A percentile compares a stretch with the other conserved stretches of the same genome.
phyloP scores from a whole-genome alignment of 2,329 filamentous ascomycete species.

The Ophiostoma ulmi region DNA sequence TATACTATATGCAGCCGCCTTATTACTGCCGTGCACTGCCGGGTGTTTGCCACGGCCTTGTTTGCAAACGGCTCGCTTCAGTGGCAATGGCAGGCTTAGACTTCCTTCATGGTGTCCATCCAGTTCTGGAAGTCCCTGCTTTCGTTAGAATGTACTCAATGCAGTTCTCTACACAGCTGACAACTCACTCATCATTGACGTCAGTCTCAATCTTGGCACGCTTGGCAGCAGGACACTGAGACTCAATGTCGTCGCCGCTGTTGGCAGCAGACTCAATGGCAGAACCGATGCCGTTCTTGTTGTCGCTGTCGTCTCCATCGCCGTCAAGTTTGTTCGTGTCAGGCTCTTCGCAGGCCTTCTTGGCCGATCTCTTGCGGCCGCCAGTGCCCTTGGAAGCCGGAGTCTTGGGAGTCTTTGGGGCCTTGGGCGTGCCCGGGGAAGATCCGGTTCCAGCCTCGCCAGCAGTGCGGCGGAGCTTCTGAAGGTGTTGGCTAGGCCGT shows the following conservation, averaged over 20 bases:
- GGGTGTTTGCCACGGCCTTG: not conserved
- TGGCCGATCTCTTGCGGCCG: constrained; percentile 15
- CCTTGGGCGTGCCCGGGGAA: not conserved
- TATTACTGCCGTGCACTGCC: too few relatives aligned
- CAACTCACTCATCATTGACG: not conserved
- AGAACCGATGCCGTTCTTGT: not conserved
- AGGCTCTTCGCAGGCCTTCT: constrained; percentile 11
- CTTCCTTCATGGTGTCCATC: not conserved
- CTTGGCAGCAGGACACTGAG: not conserved
- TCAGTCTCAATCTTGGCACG: not conserved
- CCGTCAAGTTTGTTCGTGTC: constrained; percentile 12
- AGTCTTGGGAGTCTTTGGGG: constrained; percentile 10
- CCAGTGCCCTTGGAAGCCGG: constrained; percentile 25
- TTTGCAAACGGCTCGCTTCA: not conserved
- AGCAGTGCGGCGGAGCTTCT: not conserved
- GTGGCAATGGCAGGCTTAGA: not conserved
- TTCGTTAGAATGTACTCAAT: not conserved
- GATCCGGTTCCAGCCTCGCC: not conserved
- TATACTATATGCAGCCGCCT: too few relatives aligned
- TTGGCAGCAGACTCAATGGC: too few relatives aligned
- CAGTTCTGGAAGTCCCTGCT: not conserved
- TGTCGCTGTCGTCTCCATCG: not conserved
- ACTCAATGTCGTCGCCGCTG: not conserved
- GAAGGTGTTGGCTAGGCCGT: not conserved
- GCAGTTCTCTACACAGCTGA: not conserved